Base-by-base conservation (phyloP, 2,329 filamentous ascomycete genomes). In the Ceratocystis harringtonii region DNA sequence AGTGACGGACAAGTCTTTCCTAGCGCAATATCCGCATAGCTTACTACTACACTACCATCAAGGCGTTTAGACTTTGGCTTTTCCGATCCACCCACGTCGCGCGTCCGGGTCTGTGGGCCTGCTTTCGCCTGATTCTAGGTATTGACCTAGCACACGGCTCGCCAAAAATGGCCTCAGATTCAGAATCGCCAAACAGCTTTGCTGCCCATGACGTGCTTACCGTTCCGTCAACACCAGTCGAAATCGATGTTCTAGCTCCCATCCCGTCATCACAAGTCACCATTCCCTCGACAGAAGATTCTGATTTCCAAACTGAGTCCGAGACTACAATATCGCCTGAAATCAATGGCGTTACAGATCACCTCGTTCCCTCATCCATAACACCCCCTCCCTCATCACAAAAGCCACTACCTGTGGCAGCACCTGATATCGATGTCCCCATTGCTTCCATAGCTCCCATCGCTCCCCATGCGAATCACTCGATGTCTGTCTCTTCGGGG, bases 361-460 rank as follows among this genome's bases (percentile, higher is more conserved):
- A 83, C 62, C 48, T 66, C 22, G 82, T 84, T 65, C 80, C 81
- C 3, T 84, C 81, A 1, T 84, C 81, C 28, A 72, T 83, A 63
- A 84, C 82, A 1, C 82, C 81, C 2, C 82, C 81, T 28, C 81
- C 81, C 0, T 83, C 80, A 0, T 82, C 80, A 6, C 63, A 65
- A 58, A 65, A 63, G 17, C 50, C 58, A 8, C 44, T 55, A n/a
- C 36, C 65, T 10, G 65, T 32, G 17, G 19, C 58, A 36, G 25
- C 44, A 43, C 62, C 66, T 30, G 60, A 62, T 28, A 65, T 65
- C 63, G 28, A 57, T 19, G 60, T 19, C 36, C 6, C 48, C 36
- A 19, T 63, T 19, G 28, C 52, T 19, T 15, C 25, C 28, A 58
- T 30, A 58, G 60, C 30, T n/a, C 3, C 48, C 48, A 19, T 61